Base-by-base conservation (phyloP, 352 stramenopile species). In the Plasmopara halstedii region DNA sequence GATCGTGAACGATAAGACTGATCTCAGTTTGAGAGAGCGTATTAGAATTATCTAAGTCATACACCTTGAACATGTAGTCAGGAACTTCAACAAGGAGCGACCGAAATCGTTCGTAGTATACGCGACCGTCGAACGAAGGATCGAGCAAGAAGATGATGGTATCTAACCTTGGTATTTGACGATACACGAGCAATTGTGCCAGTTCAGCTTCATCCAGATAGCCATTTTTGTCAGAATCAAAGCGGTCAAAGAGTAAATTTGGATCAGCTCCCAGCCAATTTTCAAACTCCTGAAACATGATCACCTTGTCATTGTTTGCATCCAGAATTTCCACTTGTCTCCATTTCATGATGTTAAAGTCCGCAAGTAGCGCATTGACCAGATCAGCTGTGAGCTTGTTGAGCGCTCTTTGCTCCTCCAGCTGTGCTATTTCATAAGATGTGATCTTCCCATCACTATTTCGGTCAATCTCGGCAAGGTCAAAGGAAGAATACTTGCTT, bases 171-270 rank as follows among this genome's bases (percentile, higher is more conserved):
- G 81, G 81, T 36, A 93, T 64, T 34, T 90, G 78, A 18, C 79
- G 69, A 37, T 83, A 82, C 58, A 64, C 82, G 2, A 93, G 42
- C 14, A 68, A 63, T 0, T 73, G 60, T 5, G 78, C 70, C 1
- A 93, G 67, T 29, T 93, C 81, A 33, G 88, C 88, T 43, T 93
- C 81, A 43, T 93, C 81, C 29, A 93, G 46, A 33, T 77, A 90
- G 0, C 78, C 81, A 32, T 74, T 88, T 50, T 93, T 93, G 67
- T 93, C 81, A 25, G 89, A 31, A 33, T 93, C 81, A 42, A 87
- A 93, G 26, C 64, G 64, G 34, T 90, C 81, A 44, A 93, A 93
- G 41, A 90, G 44, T n/a, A 93, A 41, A 33, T 81, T 81, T 5
- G 78, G 67, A 45, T 93, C 81, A 9, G 77, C 17, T 1, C 77